These are phyloP conservation scores for Digitaria exilis DNA, from an alignment of 202 grass and related monocot genomes.

Conservation along the genomic window DNA sequence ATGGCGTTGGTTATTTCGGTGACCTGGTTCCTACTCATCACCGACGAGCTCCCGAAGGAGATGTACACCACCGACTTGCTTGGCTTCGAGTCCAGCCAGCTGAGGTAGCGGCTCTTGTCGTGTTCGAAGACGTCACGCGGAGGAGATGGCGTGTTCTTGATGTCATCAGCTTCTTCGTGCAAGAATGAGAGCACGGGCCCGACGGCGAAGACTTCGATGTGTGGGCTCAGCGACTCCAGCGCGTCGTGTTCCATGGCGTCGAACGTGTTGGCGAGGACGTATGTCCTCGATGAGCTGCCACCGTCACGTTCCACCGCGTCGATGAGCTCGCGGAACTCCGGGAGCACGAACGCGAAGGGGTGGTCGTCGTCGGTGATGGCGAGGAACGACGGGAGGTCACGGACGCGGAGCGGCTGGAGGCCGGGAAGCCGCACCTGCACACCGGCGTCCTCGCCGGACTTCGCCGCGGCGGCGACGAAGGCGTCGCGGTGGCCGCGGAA, in stretches of 20 bases:
- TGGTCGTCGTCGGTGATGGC: conserved; percentile 52
- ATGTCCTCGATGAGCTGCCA: neutral
- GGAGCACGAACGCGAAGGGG: conserved; percentile 45
- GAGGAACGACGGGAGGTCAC: conserved; percentile 79
- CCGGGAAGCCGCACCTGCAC: conserved; percentile 55
- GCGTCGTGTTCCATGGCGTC: conserved; percentile 65
- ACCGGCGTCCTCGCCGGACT: neutral
- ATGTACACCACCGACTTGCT: conserved; percentile 69
- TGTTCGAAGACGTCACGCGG: conserved; percentile 56
- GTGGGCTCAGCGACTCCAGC: conserved; percentile 35
- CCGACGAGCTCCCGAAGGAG: conserved; percentile 71
- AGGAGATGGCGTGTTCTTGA: neutral
- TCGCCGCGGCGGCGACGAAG: conserved; percentile 13
- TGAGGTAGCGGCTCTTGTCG: conserved; percentile 41
- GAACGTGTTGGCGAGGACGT: conserved; percentile 70
- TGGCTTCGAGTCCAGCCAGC: conserved; percentile 53
- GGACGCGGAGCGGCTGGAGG: conserved; percentile 46
- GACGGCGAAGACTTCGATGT: conserved; percentile 55
- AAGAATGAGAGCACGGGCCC: conserved; percentile 68
- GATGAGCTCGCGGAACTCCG: conserved; percentile 55
- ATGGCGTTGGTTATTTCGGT: conserved; percentile 55
- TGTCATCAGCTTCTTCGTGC: neutral
- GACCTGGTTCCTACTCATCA: conserved; percentile 57
- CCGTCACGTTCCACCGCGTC: conserved; percentile 41
- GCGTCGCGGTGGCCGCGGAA: conserved; percentile 55